Base-by-base conservation (phyloP, 2,329 filamentous ascomycete genomes). In the Alternaria panax region DNA sequence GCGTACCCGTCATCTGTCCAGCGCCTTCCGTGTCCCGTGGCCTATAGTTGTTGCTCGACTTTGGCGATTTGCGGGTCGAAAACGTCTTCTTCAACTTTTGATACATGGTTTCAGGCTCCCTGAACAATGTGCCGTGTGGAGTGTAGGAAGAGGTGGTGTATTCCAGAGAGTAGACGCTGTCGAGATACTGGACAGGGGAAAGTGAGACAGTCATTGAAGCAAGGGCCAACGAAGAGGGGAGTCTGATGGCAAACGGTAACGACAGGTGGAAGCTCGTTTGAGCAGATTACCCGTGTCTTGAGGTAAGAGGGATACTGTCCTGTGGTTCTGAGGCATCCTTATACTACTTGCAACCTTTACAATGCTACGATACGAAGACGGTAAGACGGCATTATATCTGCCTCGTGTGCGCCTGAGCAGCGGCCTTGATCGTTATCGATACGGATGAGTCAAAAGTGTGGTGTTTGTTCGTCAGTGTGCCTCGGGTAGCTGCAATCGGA, bases 1-100 rank as follows among this genome's bases (percentile, higher is more conserved):
- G 45, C 16, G 43, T 42, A 25, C 51, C 27, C 12, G n/a, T 27
- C 45, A 45, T 41, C 32, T 60, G 54, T 28, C 40, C 22, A 32
- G 59, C 42, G 51, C 47, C 42, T 57, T 53, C 40, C 28, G 38
- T 38, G n/a, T 41, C 50, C 41, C 43, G 54, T 20, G 51, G 12
- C 8, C 43, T 48, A 27, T 57, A n/a, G 47, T 60, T 38, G 42
- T 51, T 47, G 53, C 57, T 51, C 20, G 55, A 53, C 47, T 38
- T 64, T 11, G 64, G 46, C 11, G 51, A 53, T 32, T 58, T 68
- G 52, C 59, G 62, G 41, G 58, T 63, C 46, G 59, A 58, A 25
- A 66, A 56, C 7, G 50, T 64, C 27, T 68, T 64, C 46, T 66
- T 68, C 4, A 71, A 47, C 25, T 47, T 62, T 25, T 27, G 48